Base-by-base conservation (phyloP, 2,329 filamentous ascomycete genomes). In the Davidsoniella neocaledoniae region DNA sequence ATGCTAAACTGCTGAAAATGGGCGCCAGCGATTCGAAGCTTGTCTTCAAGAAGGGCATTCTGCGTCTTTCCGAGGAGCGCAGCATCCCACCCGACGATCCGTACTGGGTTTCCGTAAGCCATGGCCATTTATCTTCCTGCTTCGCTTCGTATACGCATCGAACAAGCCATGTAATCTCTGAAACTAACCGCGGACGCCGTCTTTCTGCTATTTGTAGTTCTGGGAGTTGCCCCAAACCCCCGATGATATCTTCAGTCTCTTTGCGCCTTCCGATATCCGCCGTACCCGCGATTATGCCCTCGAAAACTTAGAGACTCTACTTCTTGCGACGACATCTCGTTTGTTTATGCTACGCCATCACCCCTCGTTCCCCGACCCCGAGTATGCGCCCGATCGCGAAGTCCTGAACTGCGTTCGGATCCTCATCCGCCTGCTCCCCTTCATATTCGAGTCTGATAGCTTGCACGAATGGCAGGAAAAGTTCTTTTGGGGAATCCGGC, bases 1-100 rank as follows among this genome's bases (percentile, higher is more conserved):
- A 48, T 51, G 50, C 44, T 39, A 9, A 12, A 29, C 33, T 33
- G 29, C 25, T 48, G 16, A 50, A 47, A 40, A 98, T 98, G 91
- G 91, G 91, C 66, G 90, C 90, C 63, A 95, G 90, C 68, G 90
- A 96, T 70, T 96, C 90, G 60, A 96, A 96, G 75, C 80, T 96
- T 62, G 86, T 90, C 62, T 96, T 98, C 76, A 96, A 95, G 69
- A 86, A 94, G 68, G 90, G 88, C 67, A 94, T 96, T 69, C 95
- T 96, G 71, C 80, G 84, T 62, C 78, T 98, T 53, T 91, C 87
- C n/a, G 87, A 94, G 64, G 83, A 94, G 64, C 79, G 81, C 57
- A 74, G 84, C 63, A 95, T 96, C 61, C 74, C 86, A 53, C 79
- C 86, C 51, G 83, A 91, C 66, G 86, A 95, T 68, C 73, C 79